Percentiles rank a stretch among this genome's conserved stretches.
Conservation (phyloP, 2,329 filamentous ascomycete genomes). For the Aspergillus viridinutans region DNA sequence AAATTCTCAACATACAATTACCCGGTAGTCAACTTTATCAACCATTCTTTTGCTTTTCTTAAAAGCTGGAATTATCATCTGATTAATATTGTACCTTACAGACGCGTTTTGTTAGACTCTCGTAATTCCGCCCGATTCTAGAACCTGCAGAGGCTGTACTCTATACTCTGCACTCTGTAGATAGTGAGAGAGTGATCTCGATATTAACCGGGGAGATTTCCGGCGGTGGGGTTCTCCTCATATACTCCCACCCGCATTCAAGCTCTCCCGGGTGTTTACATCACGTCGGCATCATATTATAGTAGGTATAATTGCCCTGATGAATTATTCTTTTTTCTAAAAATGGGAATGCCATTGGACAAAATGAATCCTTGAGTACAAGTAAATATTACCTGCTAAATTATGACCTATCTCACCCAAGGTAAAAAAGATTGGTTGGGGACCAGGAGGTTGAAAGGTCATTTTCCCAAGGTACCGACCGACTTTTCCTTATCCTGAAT, state of each 20-base stretch:
- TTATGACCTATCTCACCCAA: neutral
- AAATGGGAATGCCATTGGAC: neutral
- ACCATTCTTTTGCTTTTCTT: neutral
- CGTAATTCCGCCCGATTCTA: neutral
- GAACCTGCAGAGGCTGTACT: neutral
- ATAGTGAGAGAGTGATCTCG: neutral
- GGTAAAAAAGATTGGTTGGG: neutral
- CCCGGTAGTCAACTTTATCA: neutral
- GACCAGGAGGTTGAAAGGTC: neutral
- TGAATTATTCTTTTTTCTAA: neutral
- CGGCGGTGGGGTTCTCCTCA: slow-evolving; percentile 9
- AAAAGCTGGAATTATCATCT: neutral
- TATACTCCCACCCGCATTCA: neutral
- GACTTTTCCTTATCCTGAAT: neutral
- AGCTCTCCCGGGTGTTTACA: neutral
- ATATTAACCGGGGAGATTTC: slow-evolving; percentile 21
- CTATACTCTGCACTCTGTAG: neutral
- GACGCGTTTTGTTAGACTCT: too few relatives aligned
- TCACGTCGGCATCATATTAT: slow-evolving; percentile 1
- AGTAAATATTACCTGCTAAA: neutral
- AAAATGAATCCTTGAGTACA: neutral
- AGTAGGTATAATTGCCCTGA: neutral
- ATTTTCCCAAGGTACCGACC: neutral
- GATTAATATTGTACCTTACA: neutral
- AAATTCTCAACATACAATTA: neutral